Conservation (phyloP, 371 early-diverging fungal genomes). For the Mortierella sp. region DNA sequence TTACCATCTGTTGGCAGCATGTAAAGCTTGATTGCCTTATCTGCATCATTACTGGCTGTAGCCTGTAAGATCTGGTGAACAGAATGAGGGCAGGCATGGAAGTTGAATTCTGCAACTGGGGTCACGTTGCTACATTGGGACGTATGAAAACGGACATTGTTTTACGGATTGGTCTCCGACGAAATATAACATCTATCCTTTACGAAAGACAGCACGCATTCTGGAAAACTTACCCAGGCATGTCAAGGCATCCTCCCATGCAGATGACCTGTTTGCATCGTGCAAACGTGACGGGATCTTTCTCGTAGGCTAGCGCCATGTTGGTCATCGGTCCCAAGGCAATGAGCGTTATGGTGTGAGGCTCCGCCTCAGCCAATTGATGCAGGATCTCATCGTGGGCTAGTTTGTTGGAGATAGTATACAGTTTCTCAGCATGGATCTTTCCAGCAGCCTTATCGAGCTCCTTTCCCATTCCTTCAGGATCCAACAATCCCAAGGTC, state of each 20-base stretch:
- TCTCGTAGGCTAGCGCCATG: slow-evolving; percentile 62
- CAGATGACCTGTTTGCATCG: slow-evolving; percentile 61
- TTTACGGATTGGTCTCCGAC: too few relatives aligned
- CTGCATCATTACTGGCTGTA: slow-evolving; percentile 54
- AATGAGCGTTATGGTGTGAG: slow-evolving; percentile 61
- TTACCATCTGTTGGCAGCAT: slow-evolving; percentile 63
- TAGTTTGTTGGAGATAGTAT: slow-evolving; percentile 52
- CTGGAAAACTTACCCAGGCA: slow-evolving; percentile 30
- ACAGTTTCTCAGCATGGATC: slow-evolving; percentile 36
- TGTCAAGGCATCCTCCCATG: slow-evolving; percentile 60
- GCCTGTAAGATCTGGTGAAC: slow-evolving; percentile 59
- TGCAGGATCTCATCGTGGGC: slow-evolving; percentile 62
- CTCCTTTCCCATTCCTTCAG: slow-evolving; percentile 34
- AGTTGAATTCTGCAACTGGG: slow-evolving; percentile 68
- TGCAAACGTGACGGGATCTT: slow-evolving; percentile 61
- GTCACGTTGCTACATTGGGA: slow-evolving; percentile 57
- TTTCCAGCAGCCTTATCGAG: slow-evolving; percentile 34
- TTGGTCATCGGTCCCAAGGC: slow-evolving; percentile 71
- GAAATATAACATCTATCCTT: too few relatives aligned
- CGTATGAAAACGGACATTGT: background rate
- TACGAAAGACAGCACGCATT: background rate
- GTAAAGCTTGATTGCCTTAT: slow-evolving; percentile 48
- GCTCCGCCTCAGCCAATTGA: slow-evolving; percentile 58
- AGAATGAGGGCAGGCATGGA: slow-evolving; percentile 63
- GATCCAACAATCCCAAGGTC: slow-evolving; percentile 29